These are phyloP conservation scores for Clarireedia paspali DNA, from an alignment of 2,329 filamentous ascomycete species.

Conservation along the genomic window DNA sequence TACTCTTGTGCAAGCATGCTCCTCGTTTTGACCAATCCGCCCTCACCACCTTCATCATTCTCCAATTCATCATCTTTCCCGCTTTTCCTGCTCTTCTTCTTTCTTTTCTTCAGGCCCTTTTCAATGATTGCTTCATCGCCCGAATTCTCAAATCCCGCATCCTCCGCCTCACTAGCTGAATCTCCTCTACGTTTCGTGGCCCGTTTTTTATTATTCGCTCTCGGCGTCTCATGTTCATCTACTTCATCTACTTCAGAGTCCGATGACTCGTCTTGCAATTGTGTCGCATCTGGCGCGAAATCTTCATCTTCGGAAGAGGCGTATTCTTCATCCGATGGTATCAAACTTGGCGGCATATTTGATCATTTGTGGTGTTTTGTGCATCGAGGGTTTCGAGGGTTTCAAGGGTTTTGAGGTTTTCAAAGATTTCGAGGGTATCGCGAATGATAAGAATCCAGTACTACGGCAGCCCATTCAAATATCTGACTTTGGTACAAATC, in stretches of 20 bases:
- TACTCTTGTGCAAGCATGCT: slow-evolving; percentile 60
- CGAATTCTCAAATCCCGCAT: slow-evolving; percentile 55
- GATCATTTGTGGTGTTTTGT: neutral
- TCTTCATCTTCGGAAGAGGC: slow-evolving; percentile 67
- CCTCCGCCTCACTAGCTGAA: slow-evolving; percentile 31
- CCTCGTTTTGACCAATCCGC: slow-evolving; percentile 64
- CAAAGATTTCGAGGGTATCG: too few species aligned
- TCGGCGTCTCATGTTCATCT: slow-evolving; percentile 15
- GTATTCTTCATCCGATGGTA: slow-evolving; percentile 43
- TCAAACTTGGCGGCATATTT: slow-evolving; percentile 25
- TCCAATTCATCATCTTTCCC: slow-evolving; percentile 40
- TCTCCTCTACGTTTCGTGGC: slow-evolving; percentile 31
- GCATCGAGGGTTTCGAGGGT: too few species aligned
- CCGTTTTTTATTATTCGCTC: slow-evolving; percentile 8
- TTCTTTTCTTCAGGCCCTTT: slow-evolving; percentile 46
- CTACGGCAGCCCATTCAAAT: too few species aligned
- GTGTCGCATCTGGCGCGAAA: slow-evolving; percentile 53
- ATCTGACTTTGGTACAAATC: too few species aligned
- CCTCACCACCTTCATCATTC: slow-evolving; percentile 56
- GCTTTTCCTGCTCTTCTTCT: slow-evolving; percentile 34
- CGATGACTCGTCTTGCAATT: slow-evolving; percentile 39
- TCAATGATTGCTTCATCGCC: slow-evolving; percentile 66
- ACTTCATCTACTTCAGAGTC: slow-evolving; percentile 39
- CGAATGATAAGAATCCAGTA: too few species aligned
- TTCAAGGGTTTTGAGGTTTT: too few species aligned